Conservation (phyloP, 495 filamentous ascomycete genomes). For the Penicillium robsamsonii region DNA sequence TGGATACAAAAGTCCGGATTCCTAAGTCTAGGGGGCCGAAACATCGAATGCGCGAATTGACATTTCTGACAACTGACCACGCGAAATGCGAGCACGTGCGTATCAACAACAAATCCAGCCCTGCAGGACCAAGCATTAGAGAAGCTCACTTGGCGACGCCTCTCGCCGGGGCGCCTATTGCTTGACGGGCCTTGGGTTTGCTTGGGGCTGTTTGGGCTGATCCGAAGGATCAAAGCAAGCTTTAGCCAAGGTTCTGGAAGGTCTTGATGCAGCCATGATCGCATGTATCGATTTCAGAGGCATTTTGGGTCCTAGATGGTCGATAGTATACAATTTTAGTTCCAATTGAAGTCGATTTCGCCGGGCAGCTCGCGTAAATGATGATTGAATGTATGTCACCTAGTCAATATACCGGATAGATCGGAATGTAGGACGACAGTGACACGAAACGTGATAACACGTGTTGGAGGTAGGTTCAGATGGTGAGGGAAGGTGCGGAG, state of each 20-base stretch:
- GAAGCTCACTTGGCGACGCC: slow-evolving; percentile 18
- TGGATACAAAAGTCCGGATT: background rate
- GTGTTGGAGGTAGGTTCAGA: background rate
- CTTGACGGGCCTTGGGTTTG: background rate
- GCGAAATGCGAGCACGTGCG: slow-evolving; percentile 11
- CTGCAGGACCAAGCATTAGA: slow-evolving; percentile 7
- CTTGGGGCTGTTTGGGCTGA: background rate
- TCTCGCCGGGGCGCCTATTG: background rate
- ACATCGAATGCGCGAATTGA: background rate
- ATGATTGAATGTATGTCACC: background rate
- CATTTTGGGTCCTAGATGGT: background rate
- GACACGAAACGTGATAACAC: slow-evolving; percentile 2
- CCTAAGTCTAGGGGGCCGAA: background rate
- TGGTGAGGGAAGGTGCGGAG: background rate
- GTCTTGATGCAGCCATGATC: background rate
- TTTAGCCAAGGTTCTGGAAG: slow-evolving; percentile 10
- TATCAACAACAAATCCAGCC: background rate
- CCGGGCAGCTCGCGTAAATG: background rate
- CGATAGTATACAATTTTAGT: background rate
- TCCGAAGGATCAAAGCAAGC: slow-evolving; percentile 5
- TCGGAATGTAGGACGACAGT: background rate
- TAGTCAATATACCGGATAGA: background rate
- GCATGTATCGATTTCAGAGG: background rate
- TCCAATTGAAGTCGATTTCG: background rate
- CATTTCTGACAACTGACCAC: background rate